Conservation (phyloP, 192 early-diverging fungal genomes). For the Coemansia sp. region DNA sequence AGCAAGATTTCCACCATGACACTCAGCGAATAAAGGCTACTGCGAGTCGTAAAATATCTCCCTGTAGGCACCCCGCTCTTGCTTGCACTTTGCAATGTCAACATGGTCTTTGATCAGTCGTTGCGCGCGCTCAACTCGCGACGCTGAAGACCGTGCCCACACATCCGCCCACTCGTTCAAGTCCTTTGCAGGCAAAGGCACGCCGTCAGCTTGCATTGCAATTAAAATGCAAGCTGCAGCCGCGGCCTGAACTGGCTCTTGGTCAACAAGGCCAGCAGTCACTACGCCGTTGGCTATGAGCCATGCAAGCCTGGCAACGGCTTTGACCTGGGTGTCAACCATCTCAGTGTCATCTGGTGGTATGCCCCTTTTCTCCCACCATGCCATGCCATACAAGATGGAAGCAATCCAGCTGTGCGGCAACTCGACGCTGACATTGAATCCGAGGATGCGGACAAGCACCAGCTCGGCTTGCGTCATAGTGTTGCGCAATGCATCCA, state of each 20-base stretch:
- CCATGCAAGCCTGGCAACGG: conserved; percentile 13
- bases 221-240: conserved; percentile 25
- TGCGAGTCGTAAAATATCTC: not conserved
- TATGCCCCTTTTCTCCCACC: conserved; percentile 26
- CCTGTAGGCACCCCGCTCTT: not conserved
- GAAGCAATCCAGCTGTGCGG: conserved; percentile 27
- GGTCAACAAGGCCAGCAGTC: conserved; percentile 19
- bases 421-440: conserved; percentile 30
- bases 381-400: conserved; percentile 37
- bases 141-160: conserved; percentile 21
- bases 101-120: conserved; percentile 5
- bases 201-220: conserved; percentile 2
- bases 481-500: conserved; percentile 20
- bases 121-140: conserved; percentile 2
- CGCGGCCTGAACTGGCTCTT: conserved; percentile 12
- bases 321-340: conserved; percentile 20
- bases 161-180: conserved; percentile 26
- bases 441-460: conserved; percentile 20
- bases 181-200: conserved; percentile 20
- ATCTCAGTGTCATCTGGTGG: conserved; percentile 25
- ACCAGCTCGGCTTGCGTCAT: conserved; percentile 28
- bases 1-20: not conserved
- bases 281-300: conserved; percentile 17
- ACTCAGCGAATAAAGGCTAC: not conserved
- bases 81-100: not conserved